Evolutionary conservation across 805 yeast species (phyloP).

Genomic region (Starmerella scarabaei): DNA sequence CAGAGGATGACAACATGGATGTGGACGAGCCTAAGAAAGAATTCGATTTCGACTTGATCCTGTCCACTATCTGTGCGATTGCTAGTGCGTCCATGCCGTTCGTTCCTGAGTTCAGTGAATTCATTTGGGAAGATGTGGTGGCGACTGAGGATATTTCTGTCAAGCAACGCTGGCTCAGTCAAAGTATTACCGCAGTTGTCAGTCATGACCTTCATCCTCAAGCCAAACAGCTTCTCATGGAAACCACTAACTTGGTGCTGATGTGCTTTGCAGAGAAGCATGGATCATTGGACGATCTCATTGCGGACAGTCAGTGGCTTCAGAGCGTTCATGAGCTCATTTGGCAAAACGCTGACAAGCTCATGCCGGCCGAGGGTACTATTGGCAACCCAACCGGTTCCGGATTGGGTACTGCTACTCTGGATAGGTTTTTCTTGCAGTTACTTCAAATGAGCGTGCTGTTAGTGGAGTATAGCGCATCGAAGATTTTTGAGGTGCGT

Average conservation of each 20-base stretch:
- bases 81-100: neutral
- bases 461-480: conserved; percentile 56
- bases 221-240: conserved; percentile 11
- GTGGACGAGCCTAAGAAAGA: neutral
- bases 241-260: conserved; percentile 49
- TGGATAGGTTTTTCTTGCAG: conserved; percentile 65
- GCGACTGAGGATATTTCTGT: neutral
- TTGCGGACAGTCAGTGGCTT: conserved; percentile 43
- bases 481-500: conserved; percentile 42
- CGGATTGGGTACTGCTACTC: conserved; percentile 25
- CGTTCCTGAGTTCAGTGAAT: conserved; percentile 2
- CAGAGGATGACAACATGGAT: neutral
- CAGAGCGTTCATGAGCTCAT: conserved; percentile 45
- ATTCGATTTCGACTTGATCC: conserved; percentile 9
- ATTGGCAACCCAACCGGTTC: conserved; percentile 12
- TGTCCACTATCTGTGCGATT: conserved; percentile 2
- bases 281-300: conserved; percentile 37
- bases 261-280: conserved; percentile 43
- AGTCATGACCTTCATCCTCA: conserved; percentile 1
- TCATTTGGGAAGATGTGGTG: conserved; percentile 6
- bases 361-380: conserved; percentile 34
- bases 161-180: conserved; percentile 9
- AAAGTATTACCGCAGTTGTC: conserved; percentile 2
- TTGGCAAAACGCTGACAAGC: conserved; percentile 50
- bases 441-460: conserved; percentile 70